Conservation (phyloP, 1,284 basidiomycete genomes). For the Trichosporon ovoides region DNA sequence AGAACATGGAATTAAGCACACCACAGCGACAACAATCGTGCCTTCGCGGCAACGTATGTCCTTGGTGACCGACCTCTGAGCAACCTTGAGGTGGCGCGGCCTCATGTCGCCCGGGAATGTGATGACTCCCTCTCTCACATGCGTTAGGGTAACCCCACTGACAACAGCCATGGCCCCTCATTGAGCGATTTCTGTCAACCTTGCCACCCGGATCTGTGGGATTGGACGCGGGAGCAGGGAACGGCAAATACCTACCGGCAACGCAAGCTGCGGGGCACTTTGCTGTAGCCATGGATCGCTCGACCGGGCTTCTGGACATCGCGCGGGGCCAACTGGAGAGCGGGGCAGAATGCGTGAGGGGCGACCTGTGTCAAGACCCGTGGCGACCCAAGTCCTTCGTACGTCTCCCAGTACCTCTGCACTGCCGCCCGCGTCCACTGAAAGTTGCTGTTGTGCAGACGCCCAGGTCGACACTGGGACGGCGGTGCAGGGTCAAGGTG, state of each 20-base stretch:
- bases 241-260: slow-evolving; percentile 89
- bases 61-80: too few relatives aligned
- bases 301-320: slow-evolving; percentile 67
- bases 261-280: slow-evolving; percentile 43
- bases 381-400: slow-evolving; percentile 77
- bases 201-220: slow-evolving; percentile 76
- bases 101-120: not conserved
- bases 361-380: slow-evolving; percentile 59
- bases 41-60: too few relatives aligned
- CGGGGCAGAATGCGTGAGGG: slow-evolving; percentile 44
- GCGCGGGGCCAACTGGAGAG: slow-evolving; percentile 55
- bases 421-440: too few relatives aligned
- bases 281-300: slow-evolving; percentile 78
- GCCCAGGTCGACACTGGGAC: not conserved
- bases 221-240: slow-evolving; percentile 91
- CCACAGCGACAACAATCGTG: too few relatives aligned
- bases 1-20: too few relatives aligned
- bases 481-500: not conserved
- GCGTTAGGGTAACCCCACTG: too few relatives aligned
- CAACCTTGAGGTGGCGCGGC: too few relatives aligned
- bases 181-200: slow-evolving; percentile 72
- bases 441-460: too few relatives aligned
- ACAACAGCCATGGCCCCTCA: slow-evolving; percentile 96
- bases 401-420: slow-evolving; percentile 41
- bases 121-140: too few relatives aligned